Evolutionary conservation across 2,329 filamentous ascomycete species (phyloP), one percentile per base, ranked within the genome.

Genomic region (Aspergillus glaucus): DNA sequence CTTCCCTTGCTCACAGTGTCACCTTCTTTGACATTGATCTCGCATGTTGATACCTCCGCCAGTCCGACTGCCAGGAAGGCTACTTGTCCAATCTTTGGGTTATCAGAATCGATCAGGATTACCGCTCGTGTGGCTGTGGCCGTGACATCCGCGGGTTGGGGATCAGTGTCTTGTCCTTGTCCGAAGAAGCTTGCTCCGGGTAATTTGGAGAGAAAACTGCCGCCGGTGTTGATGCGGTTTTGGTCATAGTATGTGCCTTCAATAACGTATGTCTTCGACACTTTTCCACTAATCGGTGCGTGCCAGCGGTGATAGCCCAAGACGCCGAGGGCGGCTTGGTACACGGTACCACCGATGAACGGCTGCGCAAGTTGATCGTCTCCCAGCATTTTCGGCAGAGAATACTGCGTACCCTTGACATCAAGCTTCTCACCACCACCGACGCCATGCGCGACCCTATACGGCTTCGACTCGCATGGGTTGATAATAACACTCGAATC

Each of bases 241-340:
- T 6, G 62, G 65, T n/a, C 80, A 57, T 82, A 87, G 65, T 87
- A 88, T 0, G 83, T 85, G 2, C 85, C 85, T 28, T 81, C 76
- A 6, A 78, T 62, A 1, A 82, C 72, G 50, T 77, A 81, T 0
- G 77, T 76, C 45, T 79, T 78, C 41, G 71, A 69, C n/a, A 87
- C 67, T 1, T 62, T 81, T 1, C 85, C 85, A 7, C 72, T 76
- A 0, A 87, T 76, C 15, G 85, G 85, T 0, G 79, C 64, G 65
- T 87, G 83, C 85, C 85, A 87, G 28, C 85, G 76, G 64, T 87
- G 85, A 63, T 88, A 87, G 34, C 78, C 82, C 44, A 85, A 67
- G 0, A 82, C 79, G 4, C 76, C 81, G 4, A 88, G 68, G 61
- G 85, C 87, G 0, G 84, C 85, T 59, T 88, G 85, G 65, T 86